Conservation (phyloP, 2,329 filamentous ascomycete species). For the Ophiostoma tasmaniense region DNA sequence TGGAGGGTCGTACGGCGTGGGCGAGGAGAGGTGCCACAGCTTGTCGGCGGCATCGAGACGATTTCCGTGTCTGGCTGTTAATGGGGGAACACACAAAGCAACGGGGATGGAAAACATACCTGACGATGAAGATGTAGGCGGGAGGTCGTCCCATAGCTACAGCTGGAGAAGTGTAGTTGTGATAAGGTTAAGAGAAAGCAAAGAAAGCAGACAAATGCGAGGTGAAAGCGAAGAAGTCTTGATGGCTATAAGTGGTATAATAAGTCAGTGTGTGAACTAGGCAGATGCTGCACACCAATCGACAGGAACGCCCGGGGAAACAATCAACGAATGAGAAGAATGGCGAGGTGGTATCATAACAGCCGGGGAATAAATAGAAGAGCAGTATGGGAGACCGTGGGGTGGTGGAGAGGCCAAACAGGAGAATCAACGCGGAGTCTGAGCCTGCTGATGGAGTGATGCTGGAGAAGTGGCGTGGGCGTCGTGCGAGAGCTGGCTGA, state of each 20-base stretch:
- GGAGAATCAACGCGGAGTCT: background rate
- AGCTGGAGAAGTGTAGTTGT: background rate
- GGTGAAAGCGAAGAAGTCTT: background rate
- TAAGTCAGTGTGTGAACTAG: background rate
- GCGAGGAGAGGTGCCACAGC: slow-evolving; percentile 87
- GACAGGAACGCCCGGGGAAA: background rate
- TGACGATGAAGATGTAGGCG: slow-evolving; percentile 43
- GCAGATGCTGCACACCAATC: background rate
- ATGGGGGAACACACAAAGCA: slow-evolving; percentile 1
- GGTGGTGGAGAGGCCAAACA: background rate
- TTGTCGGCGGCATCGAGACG: slow-evolving; percentile 91
- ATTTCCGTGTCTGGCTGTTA: slow-evolving; percentile 65
- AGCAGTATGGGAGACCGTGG: background rate
- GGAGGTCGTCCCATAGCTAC: slow-evolving; percentile 38
- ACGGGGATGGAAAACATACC: slow-evolving; percentile 29
- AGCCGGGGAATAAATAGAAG: background rate
- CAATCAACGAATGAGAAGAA: background rate
- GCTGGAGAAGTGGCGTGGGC: slow-evolving; percentile 14
- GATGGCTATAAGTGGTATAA: background rate
- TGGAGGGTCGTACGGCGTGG: slow-evolving; percentile 90
- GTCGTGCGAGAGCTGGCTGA: slow-evolving; percentile 10
- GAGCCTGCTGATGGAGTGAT: slow-evolving; percentile 13
- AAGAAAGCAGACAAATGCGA: background rate
- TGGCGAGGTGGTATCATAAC: background rate
- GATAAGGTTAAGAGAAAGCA: no score